Base-by-base conservation (phyloP, 176 grass and related monocot species). In the Canna indica region DNA sequence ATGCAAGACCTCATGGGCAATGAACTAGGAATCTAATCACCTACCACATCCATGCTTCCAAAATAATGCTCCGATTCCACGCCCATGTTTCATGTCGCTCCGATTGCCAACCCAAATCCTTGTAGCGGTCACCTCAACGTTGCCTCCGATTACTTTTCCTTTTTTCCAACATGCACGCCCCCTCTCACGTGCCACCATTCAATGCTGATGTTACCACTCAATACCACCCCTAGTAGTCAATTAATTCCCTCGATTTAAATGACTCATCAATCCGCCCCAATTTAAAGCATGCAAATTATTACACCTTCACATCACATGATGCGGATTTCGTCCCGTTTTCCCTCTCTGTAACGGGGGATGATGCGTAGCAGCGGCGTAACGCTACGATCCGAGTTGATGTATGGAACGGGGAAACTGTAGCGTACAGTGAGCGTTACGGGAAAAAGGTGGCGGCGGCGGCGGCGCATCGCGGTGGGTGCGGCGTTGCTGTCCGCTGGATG, bases 141-240 rank as follows among this genome's bases (percentile, higher is more conserved):
- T 26, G 54, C n/a, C 10, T 9, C n/a, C 54, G 4, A 46, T 46
- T 46, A 46, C 9, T 46, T 46, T 7, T 14, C 44, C 9, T 46
- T 46, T 46, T 14, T 14, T n/a, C n/a, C n/a, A n/a, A n/a, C 44
- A 46, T 46, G 44, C 44, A 46, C 44, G 22, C 52, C 4, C 9
- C n/a, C n/a, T n/a, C n/a, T n/a, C n/a, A n/a, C 41, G 41, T 44
- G 41, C 41, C 41, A 11, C 4, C 9, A 66, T 38, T 66, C 18
- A 66, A 38, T 66, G 35, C 63, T 24, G 63, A 66, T 66, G 63
- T 24, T 24, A 66, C 35, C 63, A 39, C 63, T 39, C 63, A 38
- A 17, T 16, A 13, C 13, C 58, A 54, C 50, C 2, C 1, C 50
- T 15, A 50, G 47, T 14, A 20, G 50, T 5, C 50, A 18, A 34